A percentile compares a stretch with the other conserved stretches of the same genome.
phyloP scores from a whole-genome alignment of 306 rosid genomes.

The Cucurbita argyrosperma region DNA sequence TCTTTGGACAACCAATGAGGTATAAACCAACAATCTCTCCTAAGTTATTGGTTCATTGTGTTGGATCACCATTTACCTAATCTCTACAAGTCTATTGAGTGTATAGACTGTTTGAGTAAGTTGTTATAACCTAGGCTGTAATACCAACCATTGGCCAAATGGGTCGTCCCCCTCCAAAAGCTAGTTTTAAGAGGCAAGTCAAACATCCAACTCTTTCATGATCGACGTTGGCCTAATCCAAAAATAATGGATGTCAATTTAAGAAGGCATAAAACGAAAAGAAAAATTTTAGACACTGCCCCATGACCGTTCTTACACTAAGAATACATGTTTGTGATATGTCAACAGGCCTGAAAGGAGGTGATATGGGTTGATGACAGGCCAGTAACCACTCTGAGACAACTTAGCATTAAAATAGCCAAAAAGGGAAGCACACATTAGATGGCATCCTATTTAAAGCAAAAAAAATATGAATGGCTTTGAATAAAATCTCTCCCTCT shows the following conservation, averaged over 20 bases:
- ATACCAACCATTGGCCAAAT: background rate
- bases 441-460: background rate
- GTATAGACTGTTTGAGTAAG: background rate
- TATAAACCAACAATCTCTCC: background rate
- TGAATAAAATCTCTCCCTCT: background rate
- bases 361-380: background rate
- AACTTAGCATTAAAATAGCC: too few species aligned
- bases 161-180: background rate
- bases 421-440: background rate
- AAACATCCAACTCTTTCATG: background rate
- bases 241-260: background rate
- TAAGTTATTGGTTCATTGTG: background rate
- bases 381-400: too few species aligned
- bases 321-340: background rate
- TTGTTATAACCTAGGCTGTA: background rate
- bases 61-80: background rate
- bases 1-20: background rate
- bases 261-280: background rate
- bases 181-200: background rate
- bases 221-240: background rate
- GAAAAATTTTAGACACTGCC: background rate
- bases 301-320: background rate
- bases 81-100: background rate
- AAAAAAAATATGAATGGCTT: background rate
- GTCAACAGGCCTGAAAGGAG: background rate